Conservation (phyloP, 306 rosid genomes). For the Prunus campanulata region DNA sequence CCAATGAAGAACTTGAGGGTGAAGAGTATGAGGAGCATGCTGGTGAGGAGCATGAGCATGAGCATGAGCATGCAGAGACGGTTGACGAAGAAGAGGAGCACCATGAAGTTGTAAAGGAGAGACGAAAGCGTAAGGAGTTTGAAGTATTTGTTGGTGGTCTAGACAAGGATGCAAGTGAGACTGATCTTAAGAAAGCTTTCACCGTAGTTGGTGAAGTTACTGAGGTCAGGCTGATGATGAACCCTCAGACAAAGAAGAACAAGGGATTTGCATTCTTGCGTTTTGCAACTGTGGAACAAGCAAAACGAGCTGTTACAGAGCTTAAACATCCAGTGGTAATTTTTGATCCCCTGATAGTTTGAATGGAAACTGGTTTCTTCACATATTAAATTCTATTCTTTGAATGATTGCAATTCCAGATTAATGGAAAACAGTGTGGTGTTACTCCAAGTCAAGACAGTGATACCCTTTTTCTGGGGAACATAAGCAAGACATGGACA, state of each 20-base stretch:
- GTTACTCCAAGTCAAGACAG: constrained; percentile 96
- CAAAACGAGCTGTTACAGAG: constrained; percentile 81
- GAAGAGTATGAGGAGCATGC: constrained; percentile 72
- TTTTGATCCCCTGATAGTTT: constrained; percentile 29
- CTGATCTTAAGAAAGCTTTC: constrained; percentile 80
- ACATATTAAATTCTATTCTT: constrained; percentile 25
- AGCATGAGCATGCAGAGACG: constrained; percentile 48
- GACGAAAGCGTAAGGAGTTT: constrained; percentile 86
- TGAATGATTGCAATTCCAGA: constrained; percentile 65
- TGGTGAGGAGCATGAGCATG: constrained; percentile 60
- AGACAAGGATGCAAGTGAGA: constrained; percentile 90
- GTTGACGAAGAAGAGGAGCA: constrained; percentile 89
- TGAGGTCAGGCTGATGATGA: constrained; percentile 95
- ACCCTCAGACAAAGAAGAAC: constrained; percentile 87
- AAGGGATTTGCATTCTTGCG: constrained; percentile 99
- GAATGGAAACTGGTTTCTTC: constrained; percentile 25
- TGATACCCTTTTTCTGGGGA: constrained; percentile 93
- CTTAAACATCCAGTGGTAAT: constrained; percentile 84
- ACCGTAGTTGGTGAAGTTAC: constrained; percentile 74
- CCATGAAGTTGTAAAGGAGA: constrained; percentile 84
- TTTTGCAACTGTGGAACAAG: constrained; percentile 85
- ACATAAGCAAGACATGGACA: constrained; percentile 96
- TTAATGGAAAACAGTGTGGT: constrained; percentile 95
- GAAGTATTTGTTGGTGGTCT: constrained; percentile 98
- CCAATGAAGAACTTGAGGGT: constrained; percentile 70